Evolutionary conservation across 1,284 basidiomycete species (phyloP), one percentile per base, ranked within the genome.

Genomic region (Leccinum cinnamomeum): DNA sequence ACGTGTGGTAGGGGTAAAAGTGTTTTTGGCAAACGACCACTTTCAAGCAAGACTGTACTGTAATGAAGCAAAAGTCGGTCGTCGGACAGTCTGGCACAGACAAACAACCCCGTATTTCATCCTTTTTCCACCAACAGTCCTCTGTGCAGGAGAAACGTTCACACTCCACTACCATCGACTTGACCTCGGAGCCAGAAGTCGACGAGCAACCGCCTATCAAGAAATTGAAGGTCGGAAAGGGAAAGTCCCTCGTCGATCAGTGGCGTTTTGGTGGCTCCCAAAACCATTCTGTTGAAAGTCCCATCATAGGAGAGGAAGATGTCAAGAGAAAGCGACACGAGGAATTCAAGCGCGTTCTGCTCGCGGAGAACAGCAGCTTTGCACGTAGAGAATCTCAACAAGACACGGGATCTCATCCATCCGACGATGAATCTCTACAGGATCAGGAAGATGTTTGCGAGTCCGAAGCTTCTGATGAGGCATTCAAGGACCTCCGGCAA

Each of bases 321-420:
- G 44, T 35, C 16, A 67, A 66, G 56, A 70, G 64, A 65, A 65
- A 33, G 28, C 74, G 79, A 50, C 84, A 78, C 61, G 84, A 85
- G 59, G 77, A 79, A 25, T 85, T 88, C 64, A 84, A 84, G 69
- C 81, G 77, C 54, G 84, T 82, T 54, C 77, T 90, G 5, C 75
- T 88, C 10, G 75, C 78, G 39, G 80, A 80, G 55, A 81, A 82
- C 64, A 80, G 75, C 60, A 62, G 73, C 14, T 75, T 78, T 63
- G 57, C 66, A 14, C 63, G 53, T 35, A 71, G 25, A 57, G 53
- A 54, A 12, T 23, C 39, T 46, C 33, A 50, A 2, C 58, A 50
- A 53, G 60, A 60, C 20, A 54, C 63, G 50, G 61, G 11, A 25
- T 7, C 30, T 12, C 64, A 62, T 12, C 59, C 48, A n/a, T 70